Conservation (phyloP, 768 basidiomycete species). For the Pisolithus microcarpus region DNA sequence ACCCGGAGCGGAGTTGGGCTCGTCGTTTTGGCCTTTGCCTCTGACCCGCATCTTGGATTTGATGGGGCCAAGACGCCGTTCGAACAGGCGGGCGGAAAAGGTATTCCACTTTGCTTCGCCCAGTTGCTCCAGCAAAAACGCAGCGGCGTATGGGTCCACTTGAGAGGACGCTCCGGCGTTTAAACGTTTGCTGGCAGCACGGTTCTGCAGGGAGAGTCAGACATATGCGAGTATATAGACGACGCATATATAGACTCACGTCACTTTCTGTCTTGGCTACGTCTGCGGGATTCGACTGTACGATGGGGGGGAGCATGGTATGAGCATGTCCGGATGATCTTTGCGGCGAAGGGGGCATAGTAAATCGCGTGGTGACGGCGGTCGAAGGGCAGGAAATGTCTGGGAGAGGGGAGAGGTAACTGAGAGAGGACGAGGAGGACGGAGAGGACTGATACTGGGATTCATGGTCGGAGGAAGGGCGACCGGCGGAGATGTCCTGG, state of each 20-base stretch:
- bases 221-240: neutral
- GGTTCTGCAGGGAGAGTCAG: conserved; percentile 20
- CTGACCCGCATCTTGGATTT: conserved; percentile 31
- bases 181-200: conserved; percentile 21
- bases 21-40: conserved; percentile 23
- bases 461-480: conserved; percentile 19
- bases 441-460: conserved; percentile 21
- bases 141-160: conserved; percentile 38
- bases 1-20: conserved; percentile 23
- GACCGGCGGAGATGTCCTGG: conserved; percentile 17
- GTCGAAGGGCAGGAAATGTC: conserved; percentile 18
- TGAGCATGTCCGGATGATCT: conserved; percentile 21
- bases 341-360: conserved; percentile 15
- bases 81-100: conserved; percentile 41
- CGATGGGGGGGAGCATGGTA: conserved; percentile 27
- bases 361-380: conserved; percentile 11
- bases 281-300: conserved; percentile 28
- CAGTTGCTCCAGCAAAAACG: conserved; percentile 38
- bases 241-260: conserved; percentile 6
- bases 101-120: conserved; percentile 39
- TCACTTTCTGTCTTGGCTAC: conserved; percentile 19
- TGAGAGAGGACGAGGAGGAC: conserved; percentile 16
- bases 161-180: conserved; percentile 18
- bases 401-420: conserved; percentile 20
- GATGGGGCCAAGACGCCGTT: conserved; percentile 35